A percentile compares a stretch with the other conserved stretches of the same genome.
phyloP scores from a whole-genome alignment of 2,329 filamentous ascomycete species.

The Botryotinia calthae region DNA sequence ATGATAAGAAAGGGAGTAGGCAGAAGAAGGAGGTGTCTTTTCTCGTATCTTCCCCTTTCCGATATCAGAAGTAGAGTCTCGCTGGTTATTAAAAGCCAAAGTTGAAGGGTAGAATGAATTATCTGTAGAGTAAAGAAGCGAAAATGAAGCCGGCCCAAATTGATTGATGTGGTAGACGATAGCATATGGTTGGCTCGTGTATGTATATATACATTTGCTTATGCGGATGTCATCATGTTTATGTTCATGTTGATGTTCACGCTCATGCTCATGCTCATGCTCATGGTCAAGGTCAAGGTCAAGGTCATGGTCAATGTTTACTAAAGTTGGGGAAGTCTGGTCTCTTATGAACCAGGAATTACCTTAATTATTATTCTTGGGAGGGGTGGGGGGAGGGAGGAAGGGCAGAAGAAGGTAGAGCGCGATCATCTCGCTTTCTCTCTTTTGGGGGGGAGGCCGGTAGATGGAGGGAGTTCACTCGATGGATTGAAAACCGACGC shows the following conservation, averaged over 20 bases:
- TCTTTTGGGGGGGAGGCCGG: background rate
- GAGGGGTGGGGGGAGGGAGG: too few relatives aligned
- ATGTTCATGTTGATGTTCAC: too few relatives aligned
- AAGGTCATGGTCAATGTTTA: background rate
- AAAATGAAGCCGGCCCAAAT: background rate
- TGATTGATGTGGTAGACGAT: background rate
- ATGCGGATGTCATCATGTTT: constrained; percentile 9
- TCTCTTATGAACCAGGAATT: background rate
- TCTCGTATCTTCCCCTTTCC: background rate
- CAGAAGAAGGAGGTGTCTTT: background rate
- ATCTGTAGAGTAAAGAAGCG: background rate
- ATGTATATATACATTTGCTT: background rate
- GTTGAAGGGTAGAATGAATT: background rate
- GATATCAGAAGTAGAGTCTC: background rate
- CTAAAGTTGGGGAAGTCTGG: background rate
- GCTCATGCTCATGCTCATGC: background rate
- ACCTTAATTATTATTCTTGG: background rate
- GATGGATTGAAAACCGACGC: background rate
- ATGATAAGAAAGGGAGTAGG: background rate
- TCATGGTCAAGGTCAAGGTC: background rate
- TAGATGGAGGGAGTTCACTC: background rate
- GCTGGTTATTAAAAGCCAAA: background rate
- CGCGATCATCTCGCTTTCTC: background rate
- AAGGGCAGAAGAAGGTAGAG: background rate
- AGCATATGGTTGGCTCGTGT: background rate